Evolutionary conservation across 345 rosid species (phyloP), one percentile per base, ranked within the genome.

Genomic region (Excoecaria agallocha): DNA sequence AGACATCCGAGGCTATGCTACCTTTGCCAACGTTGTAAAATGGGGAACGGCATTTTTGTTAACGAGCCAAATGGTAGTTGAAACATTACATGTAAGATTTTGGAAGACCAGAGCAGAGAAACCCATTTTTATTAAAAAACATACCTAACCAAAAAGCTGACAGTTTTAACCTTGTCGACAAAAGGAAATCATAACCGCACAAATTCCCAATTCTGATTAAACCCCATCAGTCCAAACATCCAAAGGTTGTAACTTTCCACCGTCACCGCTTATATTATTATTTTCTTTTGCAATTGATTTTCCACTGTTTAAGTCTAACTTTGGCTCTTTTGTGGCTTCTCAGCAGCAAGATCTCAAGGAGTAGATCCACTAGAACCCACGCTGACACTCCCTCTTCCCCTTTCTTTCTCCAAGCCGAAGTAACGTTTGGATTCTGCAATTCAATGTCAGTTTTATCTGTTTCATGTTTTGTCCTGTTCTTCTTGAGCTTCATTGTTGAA

Each of bases 291-390:
- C 1, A 43, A 7, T 70, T 38, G 19, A 15, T 20, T 37, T 12
- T 20, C 49, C 16, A 25, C 61, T 17, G 22, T 71, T 59, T 10
- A 49, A 72, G 48, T 56, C 56, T 54, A 45, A 30, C 41, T 7
- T 11, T 39, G 50, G 30, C 39, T 48, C 69, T 8, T 22, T 11
- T 41, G 16, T 7, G 12, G 52, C 66, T 3, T 61, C 38, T 15
- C 9, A 17, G 8, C 52, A 37, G 35, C 57, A 60, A 78, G 77
- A 78, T 78, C 77, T 60, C n/a, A 24, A 68, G 62, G 37, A 17
- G 63, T 76, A 79, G 87, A 84, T 85, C 91, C 48, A 22, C 30
- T 19, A 19, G 12, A 52, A 24, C 73, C 11, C 54, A 9, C 58
- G 0, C 56, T 57, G 41, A 12, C 16, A 12, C n/a, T 4, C 71